Percentiles rank a stretch among this genome's conserved stretches.
Evolutionary conservation across 2,329 filamentous ascomycete genomes (phyloP).

Genomic region (Drechslerella dactyloides): DNA sequence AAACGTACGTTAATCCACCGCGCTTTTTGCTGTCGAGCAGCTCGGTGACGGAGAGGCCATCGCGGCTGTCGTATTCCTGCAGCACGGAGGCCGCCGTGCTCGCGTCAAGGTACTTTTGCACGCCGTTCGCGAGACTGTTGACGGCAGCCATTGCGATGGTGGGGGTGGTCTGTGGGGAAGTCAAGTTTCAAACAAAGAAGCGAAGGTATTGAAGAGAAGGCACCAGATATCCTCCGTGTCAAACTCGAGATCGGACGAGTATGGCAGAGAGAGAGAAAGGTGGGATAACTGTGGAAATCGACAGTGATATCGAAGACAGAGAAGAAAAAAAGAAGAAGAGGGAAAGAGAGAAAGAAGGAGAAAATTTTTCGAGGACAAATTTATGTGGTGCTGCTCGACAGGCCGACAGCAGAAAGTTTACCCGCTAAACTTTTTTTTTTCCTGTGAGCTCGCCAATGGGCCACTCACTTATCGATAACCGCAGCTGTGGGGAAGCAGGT

Average conservation of each 20-base stretch:
- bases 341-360: conserved; percentile 57
- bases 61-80: conserved; percentile 76
- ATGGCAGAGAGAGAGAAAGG: conserved; percentile 43
- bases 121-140: conserved; percentile 68
- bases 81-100: conserved; percentile 78
- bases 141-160: conserved; percentile 71
- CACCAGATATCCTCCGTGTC: conserved; percentile 25
- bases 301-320: conserved; percentile 61
- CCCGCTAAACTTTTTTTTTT: conserved; percentile 37
- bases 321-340: conserved; percentile 61
- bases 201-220: conserved; percentile 3
- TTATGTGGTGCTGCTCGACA: conserved; percentile 32
- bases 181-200: conserved; percentile 52
- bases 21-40: conserved; percentile 90
- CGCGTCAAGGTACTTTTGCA: conserved; percentile 64
- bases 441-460: background rate
- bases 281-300: conserved; percentile 54
- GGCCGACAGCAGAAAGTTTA: conserved; percentile 16
- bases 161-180: conserved; percentile 55
- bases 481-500: conserved; percentile 3
- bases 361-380: conserved; percentile 60
- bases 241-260: conserved; percentile 26
- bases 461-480: conserved; percentile 7
- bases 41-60: conserved; percentile 86
- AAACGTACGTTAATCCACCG: conserved; percentile 84